Evolutionary conservation across 2,329 filamentous ascomycete genomes (phyloP).

Genomic region (Pseudogymnoascus sp.): DNA sequence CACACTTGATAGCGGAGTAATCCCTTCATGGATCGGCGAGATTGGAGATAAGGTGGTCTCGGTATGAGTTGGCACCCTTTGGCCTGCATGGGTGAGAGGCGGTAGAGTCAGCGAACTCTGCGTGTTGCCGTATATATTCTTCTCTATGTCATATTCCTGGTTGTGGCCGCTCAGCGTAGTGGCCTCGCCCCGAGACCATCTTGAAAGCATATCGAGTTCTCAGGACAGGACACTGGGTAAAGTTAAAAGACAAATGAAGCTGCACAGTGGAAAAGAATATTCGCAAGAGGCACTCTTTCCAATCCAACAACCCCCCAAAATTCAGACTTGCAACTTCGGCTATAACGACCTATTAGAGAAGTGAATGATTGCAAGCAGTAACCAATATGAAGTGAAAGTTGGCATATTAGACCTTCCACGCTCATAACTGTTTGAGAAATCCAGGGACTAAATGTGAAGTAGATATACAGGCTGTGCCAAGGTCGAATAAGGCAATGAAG

Average conservation of each 20-base stretch:
- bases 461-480: slow-evolving; percentile 21
- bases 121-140: slow-evolving; percentile 29
- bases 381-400: slow-evolving; percentile 18
- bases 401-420: slow-evolving; percentile 13
- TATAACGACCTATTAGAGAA: slow-evolving; percentile 16
- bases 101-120: slow-evolving; percentile 22
- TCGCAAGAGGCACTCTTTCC: slow-evolving; percentile 12
- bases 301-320: slow-evolving; percentile 15
- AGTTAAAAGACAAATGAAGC: background rate
- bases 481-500: slow-evolving; percentile 17
- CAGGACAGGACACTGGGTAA: slow-evolving; percentile 1
- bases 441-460: slow-evolving; percentile 13
- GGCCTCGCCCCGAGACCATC: slow-evolving; percentile 19
- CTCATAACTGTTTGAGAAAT: slow-evolving; percentile 13
- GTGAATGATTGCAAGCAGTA: slow-evolving; percentile 13
- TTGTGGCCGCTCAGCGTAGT: slow-evolving; percentile 10
- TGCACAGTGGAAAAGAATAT: background rate
- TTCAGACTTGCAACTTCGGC: slow-evolving; percentile 20
- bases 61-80: slow-evolving; percentile 20
- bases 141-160: slow-evolving; percentile 30
- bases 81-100: slow-evolving; percentile 19
- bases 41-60: slow-evolving; percentile 21
- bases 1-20: slow-evolving; percentile 26
- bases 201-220: slow-evolving; percentile 20
- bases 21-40: slow-evolving; percentile 30